Evolutionary conservation across 768 basidiomycete genomes (phyloP), one percentile per base, ranked within the genome.

Genomic region (Macrocybe gigantea): DNA sequence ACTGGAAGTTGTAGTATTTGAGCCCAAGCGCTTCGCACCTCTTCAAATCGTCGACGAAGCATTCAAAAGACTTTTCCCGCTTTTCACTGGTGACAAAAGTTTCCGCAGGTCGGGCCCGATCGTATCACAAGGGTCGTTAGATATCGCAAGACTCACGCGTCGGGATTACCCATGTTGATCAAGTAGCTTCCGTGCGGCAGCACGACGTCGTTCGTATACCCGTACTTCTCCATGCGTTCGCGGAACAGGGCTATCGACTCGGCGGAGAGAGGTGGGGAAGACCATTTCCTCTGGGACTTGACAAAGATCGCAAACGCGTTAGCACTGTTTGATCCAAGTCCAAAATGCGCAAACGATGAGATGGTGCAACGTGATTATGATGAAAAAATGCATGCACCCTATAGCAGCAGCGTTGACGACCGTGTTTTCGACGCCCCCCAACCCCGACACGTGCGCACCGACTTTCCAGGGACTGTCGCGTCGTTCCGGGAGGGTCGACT

Each of bases 161-260:
- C 85, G 0, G 85, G 83, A 61, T 92, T 92, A 37, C 82, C 91
- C 1, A 93, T 73, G 58, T 93, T 93, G 42, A 93, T 77, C 30
- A 93, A 75, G 60, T 93, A 93, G 54, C 81, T 90, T 30, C 88
- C 90, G 53, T 93, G 92, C 1, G 89, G 89, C 2, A 94, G 66
- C 1, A 93, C 72, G 50, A 85, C 66, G n/a, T 68, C 65, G 2
- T 75, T 64, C 0, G 75, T 66, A 60, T 92, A 92, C 1, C 78
- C 77, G 50, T 82, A 77, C 32, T 73, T 71, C 46, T 66, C 56
- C 78, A 90, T 73, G 22, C 80, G 72, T 33, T 66, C 62, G 58
- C 80, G 84, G 66, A 91, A 92, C 32, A 68, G 53, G 2, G 64
- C 47, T 7, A 90, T 72, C 0, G 75, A 80, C 9, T 71, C 63